Evolutionary conservation across 139 green algal genomes (phyloP), one percentile per base, ranked within the genome.

Genomic region (Coccomyxa sp.): DNA sequence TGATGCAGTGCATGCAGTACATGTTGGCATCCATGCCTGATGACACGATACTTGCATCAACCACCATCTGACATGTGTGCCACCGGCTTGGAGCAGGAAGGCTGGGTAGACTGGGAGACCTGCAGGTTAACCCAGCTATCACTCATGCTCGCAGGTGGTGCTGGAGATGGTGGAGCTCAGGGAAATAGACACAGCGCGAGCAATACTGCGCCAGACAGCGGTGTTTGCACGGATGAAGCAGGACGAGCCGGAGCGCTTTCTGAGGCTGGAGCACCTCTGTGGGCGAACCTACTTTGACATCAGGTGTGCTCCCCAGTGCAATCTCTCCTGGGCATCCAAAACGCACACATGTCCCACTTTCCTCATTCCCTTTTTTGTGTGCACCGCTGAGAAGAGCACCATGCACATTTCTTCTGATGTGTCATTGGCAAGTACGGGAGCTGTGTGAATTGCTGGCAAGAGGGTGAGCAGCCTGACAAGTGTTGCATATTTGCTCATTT

Each of bases 81-180:
- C 38, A 51, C 38, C 38, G 38, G 38, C 3, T 11, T 51, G 38
- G 38, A 51, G 38, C 38, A 51, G 38, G 38, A 51, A 51, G 38
- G 38, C 38, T 3, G 38, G 38, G 38, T 51, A 7, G 38, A 11
- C 38, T 51, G 38, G 38, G 38, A 51, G 38, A 51, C 38, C 38
- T 51, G 38, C 38, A 51, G 38, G 38, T 51, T 51, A n/a, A 51
- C 38, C 38, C 38, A 51, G 38, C 38, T 11, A 11, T 51, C 38
- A 51, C 38, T 51, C 3, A 51, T 21, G 18, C 63, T 9, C 10
- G 63, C 90, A 98, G 93, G 91, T 99, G 15, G 92, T 98, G 66
- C 87, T 99, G 81, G 96, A 99, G 88, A 94, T 99, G 95, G 84
- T 98, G 32, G 96, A 99, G 91, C 83, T 98, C 85, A 84, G 94